Evolutionary conservation across 768 basidiomycete species (phyloP), one percentile per base, ranked within the genome.

Genomic region (Lanmaoa rubissima): DNA sequence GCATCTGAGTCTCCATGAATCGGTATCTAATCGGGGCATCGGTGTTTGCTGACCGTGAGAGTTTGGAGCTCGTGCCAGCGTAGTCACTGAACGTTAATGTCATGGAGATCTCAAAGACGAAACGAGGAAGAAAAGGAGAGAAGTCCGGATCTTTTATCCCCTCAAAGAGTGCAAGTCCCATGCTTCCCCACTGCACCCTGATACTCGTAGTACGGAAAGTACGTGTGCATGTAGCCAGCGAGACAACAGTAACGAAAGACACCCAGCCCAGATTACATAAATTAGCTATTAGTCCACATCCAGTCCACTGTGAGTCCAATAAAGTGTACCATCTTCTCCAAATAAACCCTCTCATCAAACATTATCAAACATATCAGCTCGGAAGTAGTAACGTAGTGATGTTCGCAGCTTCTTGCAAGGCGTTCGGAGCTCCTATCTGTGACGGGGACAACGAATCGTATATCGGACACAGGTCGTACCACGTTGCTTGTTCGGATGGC

Each of bases 381-480:
- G 69, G 64, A 26, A 69, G 34, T n/a, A 69, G 42, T 16, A 49
- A 3, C 2, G 64, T 17, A 5, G 58, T 57, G 12, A 71, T 59
- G 40, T 64, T 71, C 2, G 48, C 42, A 19, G 68, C 68, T 21
- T 66, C 31, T 38, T 61, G 35, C 44, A 53, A 19, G 12, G 66
- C 56, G 21, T 62, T 48, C n/a, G 51, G 40, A 13, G 50, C 65
- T 39, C 68, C 65, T 11, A 69, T 17, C 21, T 71, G 68, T 13
- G 62, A 57, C 24, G 57, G 36, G 1, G 45, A 39, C 17, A 65
- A 53, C 13, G 68, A 55, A 26, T 69, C 11, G 35, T 31, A 70
- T 45, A 31, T 49, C 6, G 70, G 70, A 26, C 70, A 71, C 40
- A 70, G 51, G 1, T 65, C 13, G 32, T 63, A 56, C 69, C 69